A percentile compares a stretch with the other conserved stretches of the same genome.
These are phyloP conservation scores for Hyphopichia buzzinii DNA, from an alignment of 1,139 yeast species.

Conservation along the genomic window DNA sequence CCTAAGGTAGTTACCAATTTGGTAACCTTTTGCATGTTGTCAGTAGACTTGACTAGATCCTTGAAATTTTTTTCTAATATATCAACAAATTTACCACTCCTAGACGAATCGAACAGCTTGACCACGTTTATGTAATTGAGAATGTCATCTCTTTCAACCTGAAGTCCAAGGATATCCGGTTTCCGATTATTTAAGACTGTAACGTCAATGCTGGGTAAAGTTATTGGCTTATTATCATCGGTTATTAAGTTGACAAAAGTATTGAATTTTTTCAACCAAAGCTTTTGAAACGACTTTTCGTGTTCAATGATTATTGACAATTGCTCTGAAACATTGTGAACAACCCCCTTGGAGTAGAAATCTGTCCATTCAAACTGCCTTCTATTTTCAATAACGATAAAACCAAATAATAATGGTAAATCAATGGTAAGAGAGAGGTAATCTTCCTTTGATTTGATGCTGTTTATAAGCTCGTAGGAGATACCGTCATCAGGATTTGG, in stretches of 20 bases:
- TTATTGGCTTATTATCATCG: constrained; percentile 13
- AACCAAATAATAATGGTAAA: constrained; percentile 78
- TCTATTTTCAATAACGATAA: constrained; percentile 65
- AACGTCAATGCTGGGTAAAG: constrained; percentile 40
- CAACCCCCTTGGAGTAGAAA: constrained; percentile 48
- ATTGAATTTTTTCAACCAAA: constrained; percentile 68
- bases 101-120: constrained; percentile 16
- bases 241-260: constrained; percentile 29
- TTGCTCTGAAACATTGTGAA: constrained; percentile 55
- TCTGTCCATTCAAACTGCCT: constrained; percentile 70
- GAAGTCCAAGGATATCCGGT: constrained; percentile 19
- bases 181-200: constrained; percentile 27
- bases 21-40: constrained; percentile 37
- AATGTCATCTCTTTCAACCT: constrained; percentile 43
- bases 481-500: constrained; percentile 7
- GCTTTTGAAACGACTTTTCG: constrained; percentile 55
- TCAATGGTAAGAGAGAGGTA: constrained; percentile 60
- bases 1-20: constrained; percentile 35
- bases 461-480: constrained; percentile 23
- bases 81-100: constrained; percentile 28
- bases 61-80: constrained; percentile 47
- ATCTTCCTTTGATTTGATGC: constrained; percentile 42
- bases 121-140: constrained; percentile 30
- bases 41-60: constrained; percentile 42
- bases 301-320: constrained; percentile 56